These are phyloP conservation scores for Lactuca sativa DNA, from an alignment of 129 eudicot species.

Conservation along the genomic window DNA sequence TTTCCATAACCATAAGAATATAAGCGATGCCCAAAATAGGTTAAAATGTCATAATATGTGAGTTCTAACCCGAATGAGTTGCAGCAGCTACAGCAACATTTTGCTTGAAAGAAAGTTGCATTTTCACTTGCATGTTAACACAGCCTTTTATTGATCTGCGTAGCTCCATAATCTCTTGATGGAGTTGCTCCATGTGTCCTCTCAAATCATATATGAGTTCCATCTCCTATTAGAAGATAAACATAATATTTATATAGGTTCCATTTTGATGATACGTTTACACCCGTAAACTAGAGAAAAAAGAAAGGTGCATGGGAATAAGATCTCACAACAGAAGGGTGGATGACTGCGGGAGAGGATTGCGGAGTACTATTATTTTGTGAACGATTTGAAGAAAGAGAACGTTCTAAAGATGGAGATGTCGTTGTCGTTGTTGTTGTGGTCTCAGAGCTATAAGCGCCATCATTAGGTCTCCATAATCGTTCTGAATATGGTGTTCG, in stretches of 20 bases:
- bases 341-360: slow-evolving; percentile 23
- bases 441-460: slow-evolving; percentile 41
- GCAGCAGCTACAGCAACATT: slow-evolving; percentile 8
- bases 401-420: slow-evolving; percentile 46
- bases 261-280: background rate
- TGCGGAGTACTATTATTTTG: slow-evolving; percentile 32
- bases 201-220: slow-evolving; percentile 69
- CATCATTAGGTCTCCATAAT: slow-evolving; percentile 40
- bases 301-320: background rate
- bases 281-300: background rate
- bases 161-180: slow-evolving; percentile 67
- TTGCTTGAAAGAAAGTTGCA: slow-evolving; percentile 56
- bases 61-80: slow-evolving; percentile 23
- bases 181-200: slow-evolving; percentile 80
- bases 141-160: slow-evolving; percentile 65
- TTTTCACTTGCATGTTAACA: slow-evolving; percentile 57
- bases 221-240: slow-evolving; percentile 59
- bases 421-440: slow-evolving; percentile 23
- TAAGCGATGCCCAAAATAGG: background rate
- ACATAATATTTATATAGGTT: background rate
- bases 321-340: slow-evolving; percentile 51
- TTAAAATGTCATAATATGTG: background rate
- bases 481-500: slow-evolving; percentile 30
- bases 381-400: slow-evolving; percentile 29
- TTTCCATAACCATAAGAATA: slow-evolving; percentile 1